Evolutionary conservation across 1,139 yeast species (phyloP).

Genomic region (Taphrina pruni): DNA sequence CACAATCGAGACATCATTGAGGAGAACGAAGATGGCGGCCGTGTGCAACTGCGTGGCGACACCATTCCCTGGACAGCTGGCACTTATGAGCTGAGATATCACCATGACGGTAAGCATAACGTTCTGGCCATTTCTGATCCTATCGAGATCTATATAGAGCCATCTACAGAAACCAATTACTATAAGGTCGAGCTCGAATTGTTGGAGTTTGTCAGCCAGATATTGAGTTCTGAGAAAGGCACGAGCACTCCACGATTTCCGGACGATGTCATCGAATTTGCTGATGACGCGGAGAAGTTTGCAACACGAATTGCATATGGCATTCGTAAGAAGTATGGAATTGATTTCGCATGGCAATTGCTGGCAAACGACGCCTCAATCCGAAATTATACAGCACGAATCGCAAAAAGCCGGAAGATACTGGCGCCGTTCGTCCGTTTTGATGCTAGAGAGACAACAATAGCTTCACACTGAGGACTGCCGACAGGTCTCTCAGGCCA

Average conservation of each 20-base stretch:
- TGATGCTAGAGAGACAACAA: background rate
- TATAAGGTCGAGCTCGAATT: conserved; percentile 17
- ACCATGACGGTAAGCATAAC: conserved; percentile 70
- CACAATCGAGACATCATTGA: conserved; percentile 47
- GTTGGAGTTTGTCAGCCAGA: conserved; percentile 13
- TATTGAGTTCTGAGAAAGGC: conserved; percentile 19
- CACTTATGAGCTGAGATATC: conserved; percentile 76
- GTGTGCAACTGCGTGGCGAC: conserved; percentile 60
- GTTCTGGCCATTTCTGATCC: conserved; percentile 72
- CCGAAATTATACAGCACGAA: conserved; percentile 22
- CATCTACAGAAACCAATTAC: conserved; percentile 6
- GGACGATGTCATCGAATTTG: conserved; percentile 29
- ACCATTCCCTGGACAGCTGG: conserved; percentile 73
- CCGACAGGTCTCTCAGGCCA: too few species aligned
- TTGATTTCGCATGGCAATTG: conserved; percentile 36
- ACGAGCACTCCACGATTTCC: conserved; percentile 3
- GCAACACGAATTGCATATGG: conserved; percentile 37
- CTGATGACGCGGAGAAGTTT: conserved; percentile 31
- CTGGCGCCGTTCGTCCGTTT: conserved; percentile 32
- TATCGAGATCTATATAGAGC: conserved; percentile 60
- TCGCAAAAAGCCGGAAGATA: conserved; percentile 16
- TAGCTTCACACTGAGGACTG: background rate
- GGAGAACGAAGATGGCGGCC: conserved; percentile 55
- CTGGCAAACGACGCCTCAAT: conserved; percentile 31
- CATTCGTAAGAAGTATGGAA: conserved; percentile 24